Evolutionary conservation across 179 eudicot species (phyloP).

Genomic region (Corrigiola litoralis): DNA sequence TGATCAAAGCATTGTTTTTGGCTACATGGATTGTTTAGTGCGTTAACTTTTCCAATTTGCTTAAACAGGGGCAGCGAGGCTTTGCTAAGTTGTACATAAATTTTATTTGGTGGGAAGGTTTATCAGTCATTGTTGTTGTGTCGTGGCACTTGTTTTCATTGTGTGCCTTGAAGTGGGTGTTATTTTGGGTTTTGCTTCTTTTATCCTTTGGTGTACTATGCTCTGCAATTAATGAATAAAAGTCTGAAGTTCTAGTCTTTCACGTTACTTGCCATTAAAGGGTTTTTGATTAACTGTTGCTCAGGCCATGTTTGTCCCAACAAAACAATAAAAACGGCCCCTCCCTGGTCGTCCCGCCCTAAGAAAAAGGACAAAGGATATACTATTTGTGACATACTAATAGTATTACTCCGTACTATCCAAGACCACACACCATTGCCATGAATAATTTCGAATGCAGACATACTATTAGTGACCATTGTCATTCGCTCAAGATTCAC

Average conservation of each 20-base stretch:
- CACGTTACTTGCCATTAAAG: constrained; percentile 21
- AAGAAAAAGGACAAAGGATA: too few relatives aligned
- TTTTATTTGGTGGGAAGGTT: constrained; percentile 15
- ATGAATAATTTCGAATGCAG: too few relatives aligned
- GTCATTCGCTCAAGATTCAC: too few relatives aligned
- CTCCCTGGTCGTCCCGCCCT: too few relatives aligned
- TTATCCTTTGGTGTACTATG: background rate
- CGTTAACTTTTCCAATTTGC: background rate
- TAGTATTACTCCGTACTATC: too few relatives aligned
- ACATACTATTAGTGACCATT: too few relatives aligned
- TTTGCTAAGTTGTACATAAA: constrained; percentile 23
- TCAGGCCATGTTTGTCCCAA: too few relatives aligned
- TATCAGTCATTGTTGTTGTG: constrained; percentile 22
- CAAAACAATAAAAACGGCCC: too few relatives aligned
- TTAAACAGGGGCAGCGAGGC: background rate
- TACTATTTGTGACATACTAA: too few relatives aligned
- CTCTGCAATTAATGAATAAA: constrained; percentile 13
- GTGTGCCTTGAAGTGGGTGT: constrained; percentile 13
- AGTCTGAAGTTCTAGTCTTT: background rate
- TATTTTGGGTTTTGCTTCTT: background rate
- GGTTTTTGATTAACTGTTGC: background rate
- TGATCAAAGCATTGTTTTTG: constrained; percentile 7
- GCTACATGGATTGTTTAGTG: background rate
- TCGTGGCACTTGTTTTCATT: constrained; percentile 22
- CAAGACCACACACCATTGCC: too few relatives aligned